Evolutionary conservation across 768 basidiomycete species (phyloP).

Genomic region (Guyanaporus albipodus): DNA sequence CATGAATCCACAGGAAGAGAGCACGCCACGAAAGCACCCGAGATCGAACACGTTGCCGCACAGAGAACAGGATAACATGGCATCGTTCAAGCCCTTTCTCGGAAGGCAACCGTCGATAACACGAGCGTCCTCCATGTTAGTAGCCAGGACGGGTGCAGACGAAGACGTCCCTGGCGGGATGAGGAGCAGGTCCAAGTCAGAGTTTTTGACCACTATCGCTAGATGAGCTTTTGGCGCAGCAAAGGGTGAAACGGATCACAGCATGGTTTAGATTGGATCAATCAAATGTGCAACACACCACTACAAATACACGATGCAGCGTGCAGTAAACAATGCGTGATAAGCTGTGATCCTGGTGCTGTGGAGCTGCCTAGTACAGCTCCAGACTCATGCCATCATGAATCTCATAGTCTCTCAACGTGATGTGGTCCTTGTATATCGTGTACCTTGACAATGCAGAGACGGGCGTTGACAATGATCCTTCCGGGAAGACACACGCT

Average conservation of each 20-base stretch:
- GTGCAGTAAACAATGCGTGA: not conserved
- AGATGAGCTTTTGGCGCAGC: conserved; percentile 2
- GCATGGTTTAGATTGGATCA: not conserved
- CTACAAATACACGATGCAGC: conserved; percentile 10
- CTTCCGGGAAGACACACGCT: conserved; percentile 21
- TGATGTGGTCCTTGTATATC: conserved; percentile 95
- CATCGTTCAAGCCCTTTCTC: conserved; percentile 25
- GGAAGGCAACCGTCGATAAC: conserved; percentile 19
- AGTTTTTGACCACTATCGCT: conserved; percentile 4
- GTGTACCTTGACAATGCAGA: conserved; percentile 63
- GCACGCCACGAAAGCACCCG: conserved; percentile 20
- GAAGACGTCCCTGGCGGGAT: not conserved
- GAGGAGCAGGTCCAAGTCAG: conserved; percentile 21
- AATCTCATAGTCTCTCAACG: conserved; percentile 88
- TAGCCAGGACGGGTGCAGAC: conserved; percentile 8
- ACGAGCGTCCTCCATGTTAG: conserved; percentile 15
- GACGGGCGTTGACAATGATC: not conserved
- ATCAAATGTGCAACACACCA: too few relatives aligned
- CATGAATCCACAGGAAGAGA: conserved; percentile 17
- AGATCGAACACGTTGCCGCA: conserved; percentile 35
- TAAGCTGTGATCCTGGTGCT: not conserved
- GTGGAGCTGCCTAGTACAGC: conserved; percentile 58
- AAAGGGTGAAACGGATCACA: not conserved
- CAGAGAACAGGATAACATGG: conserved; percentile 37
- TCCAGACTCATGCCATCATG: conserved; percentile 91